phyloP scores from a whole-genome alignment of 2,329 filamentous ascomycete species.

The Phaeosphaeriaceae sp. region DNA sequence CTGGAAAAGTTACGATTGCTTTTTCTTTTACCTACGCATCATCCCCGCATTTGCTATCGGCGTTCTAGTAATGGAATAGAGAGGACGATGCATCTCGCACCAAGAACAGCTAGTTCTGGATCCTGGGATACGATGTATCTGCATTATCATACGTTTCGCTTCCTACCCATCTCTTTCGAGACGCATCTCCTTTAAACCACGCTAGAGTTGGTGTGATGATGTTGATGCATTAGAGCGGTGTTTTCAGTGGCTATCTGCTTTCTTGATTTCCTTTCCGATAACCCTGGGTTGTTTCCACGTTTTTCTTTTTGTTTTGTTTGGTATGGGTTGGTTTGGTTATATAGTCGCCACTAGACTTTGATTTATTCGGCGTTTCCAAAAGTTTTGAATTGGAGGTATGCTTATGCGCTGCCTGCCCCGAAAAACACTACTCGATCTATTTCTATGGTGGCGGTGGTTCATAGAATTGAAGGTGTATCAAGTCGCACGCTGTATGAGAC shows the following conservation, averaged over 20 bases:
- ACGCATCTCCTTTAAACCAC: conserved; percentile 36
- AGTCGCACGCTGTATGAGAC: conserved; percentile 1
- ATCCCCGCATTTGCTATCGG: conserved; percentile 29
- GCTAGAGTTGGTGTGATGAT: conserved; percentile 36
- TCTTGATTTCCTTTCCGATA: conserved; percentile 28
- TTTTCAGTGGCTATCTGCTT: conserved; percentile 26
- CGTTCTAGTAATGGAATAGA: conserved; percentile 28
- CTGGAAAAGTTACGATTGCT: conserved; percentile 31
- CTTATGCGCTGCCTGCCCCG: conserved; percentile 17
- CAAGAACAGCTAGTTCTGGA: conserved; percentile 20
- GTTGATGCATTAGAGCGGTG: conserved; percentile 44
- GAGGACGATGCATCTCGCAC: conserved; percentile 17
- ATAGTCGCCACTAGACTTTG: conserved; percentile 26
- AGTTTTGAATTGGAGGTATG: conserved; percentile 25
- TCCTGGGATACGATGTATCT: conserved; percentile 28
- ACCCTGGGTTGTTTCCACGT: conserved; percentile 20
- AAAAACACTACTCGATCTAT: neutral
- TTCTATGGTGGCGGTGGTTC: conserved; percentile 8
- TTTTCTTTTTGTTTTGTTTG: too few species aligned
- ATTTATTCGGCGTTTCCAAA: conserved; percentile 35
- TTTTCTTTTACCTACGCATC: conserved; percentile 23
- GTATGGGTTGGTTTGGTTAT: too few species aligned
- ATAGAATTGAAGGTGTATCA: conserved; percentile 16
- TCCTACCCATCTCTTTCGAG: conserved; percentile 34
- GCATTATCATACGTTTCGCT: conserved; percentile 24